A percentile compares a stretch with the other conserved stretches of the same genome.
These are phyloP conservation scores for Mortierella sp. DNA, from an alignment of 371 early-diverging fungal species.

Conservation along the genomic window DNA sequence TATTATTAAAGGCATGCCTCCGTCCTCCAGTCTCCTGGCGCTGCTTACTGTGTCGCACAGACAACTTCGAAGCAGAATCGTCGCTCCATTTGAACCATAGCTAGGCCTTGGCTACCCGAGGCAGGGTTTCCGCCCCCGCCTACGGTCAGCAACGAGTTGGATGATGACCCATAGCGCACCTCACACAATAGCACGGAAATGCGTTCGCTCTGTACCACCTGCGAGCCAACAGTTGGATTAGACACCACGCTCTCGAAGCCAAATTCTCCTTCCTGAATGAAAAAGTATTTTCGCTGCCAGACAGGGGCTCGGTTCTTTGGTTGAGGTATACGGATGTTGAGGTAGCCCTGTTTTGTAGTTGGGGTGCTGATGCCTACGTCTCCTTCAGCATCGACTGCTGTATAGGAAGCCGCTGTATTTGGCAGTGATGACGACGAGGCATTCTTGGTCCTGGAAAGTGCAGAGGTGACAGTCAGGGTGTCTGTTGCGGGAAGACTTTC, in stretches of 20 bases:
- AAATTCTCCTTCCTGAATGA: slow-evolving; percentile 69
- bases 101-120: slow-evolving; percentile 47
- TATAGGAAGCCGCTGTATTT: slow-evolving; percentile 8
- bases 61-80: slow-evolving; percentile 82
- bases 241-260: slow-evolving; percentile 62
- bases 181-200: slow-evolving; percentile 73
- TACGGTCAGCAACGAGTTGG: slow-evolving; percentile 23
- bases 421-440: slow-evolving; percentile 6
- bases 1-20: too few relatives aligned
- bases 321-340: slow-evolving; percentile 55
- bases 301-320: slow-evolving; percentile 53
- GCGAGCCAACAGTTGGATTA: slow-evolving; percentile 63
- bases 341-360: slow-evolving; percentile 55
- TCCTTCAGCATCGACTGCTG: neutral
- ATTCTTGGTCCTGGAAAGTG: slow-evolving; percentile 2
- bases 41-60: slow-evolving; percentile 67
- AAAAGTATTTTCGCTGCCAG: slow-evolving; percentile 71
- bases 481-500: slow-evolving; percentile 12
- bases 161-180: slow-evolving; percentile 58
- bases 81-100: slow-evolving; percentile 66
- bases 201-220: slow-evolving; percentile 66
- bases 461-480: slow-evolving; percentile 8
- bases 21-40: too few relatives aligned
- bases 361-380: slow-evolving; percentile 12
- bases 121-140: slow-evolving; percentile 39